Evolutionary conservation across 257 asterid genomes (phyloP).

Genomic region (Cinchona pubescens): DNA sequence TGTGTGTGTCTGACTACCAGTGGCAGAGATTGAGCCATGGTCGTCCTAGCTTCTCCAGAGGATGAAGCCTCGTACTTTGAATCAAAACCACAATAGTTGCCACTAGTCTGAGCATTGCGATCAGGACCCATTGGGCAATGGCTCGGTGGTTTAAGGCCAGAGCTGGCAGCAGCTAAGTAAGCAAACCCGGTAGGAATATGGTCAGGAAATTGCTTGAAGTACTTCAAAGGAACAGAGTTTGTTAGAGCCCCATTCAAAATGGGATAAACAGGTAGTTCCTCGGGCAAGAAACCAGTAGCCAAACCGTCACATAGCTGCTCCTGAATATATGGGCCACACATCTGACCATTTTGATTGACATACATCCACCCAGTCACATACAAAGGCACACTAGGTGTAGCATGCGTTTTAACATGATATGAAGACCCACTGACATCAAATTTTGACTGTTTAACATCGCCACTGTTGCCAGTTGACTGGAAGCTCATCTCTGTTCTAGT

Average conservation of each 20-base stretch:
- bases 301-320: slow-evolving; percentile 81
- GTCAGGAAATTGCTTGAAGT: slow-evolving; percentile 72
- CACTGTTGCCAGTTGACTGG: slow-evolving; percentile 25
- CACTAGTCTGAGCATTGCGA: slow-evolving; percentile 1
- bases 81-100: not conserved
- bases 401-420: slow-evolving; percentile 18
- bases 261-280: slow-evolving; percentile 74
- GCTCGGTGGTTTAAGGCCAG: slow-evolving; percentile 23
- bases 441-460: slow-evolving; percentile 17
- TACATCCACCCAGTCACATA: slow-evolving; percentile 91
- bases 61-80: not conserved
- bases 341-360: slow-evolving; percentile 70
- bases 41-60: slow-evolving; percentile 7
- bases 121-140: slow-evolving; percentile 13
- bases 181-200: slow-evolving; percentile 80
- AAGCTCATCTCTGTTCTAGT: slow-evolving; percentile 27
- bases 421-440: slow-evolving; percentile 23
- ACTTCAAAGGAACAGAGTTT: slow-evolving; percentile 67
- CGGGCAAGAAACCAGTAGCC: slow-evolving; percentile 76
- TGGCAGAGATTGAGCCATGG: slow-evolving; percentile 3
- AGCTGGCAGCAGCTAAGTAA: slow-evolving; percentile 35
- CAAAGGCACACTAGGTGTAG: slow-evolving; percentile 11
- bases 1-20: not conserved
- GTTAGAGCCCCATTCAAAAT: slow-evolving; percentile 53
- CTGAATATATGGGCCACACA: slow-evolving; percentile 94